These are phyloP conservation scores for Fusarium sp. DNA, from an alignment of 2,329 filamentous ascomycete species.

Conservation along the genomic window DNA sequence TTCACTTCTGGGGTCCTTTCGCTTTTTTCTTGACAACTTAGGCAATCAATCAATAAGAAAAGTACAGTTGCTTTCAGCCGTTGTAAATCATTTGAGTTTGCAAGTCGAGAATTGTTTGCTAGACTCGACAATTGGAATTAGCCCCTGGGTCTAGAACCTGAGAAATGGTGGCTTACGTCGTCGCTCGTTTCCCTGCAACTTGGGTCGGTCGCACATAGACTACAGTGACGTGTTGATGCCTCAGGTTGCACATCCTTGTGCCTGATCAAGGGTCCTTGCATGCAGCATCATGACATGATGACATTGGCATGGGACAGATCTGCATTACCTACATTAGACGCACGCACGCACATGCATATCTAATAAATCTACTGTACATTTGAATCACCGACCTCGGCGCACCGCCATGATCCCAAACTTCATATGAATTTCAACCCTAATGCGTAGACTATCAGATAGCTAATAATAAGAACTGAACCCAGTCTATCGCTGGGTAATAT, in stretches of 20 bases:
- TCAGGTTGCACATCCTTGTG: slow-evolving; percentile 7
- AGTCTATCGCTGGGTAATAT: background rate
- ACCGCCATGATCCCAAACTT: background rate
- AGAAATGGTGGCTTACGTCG: slow-evolving; percentile 32
- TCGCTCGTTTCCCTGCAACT: slow-evolving; percentile 11
- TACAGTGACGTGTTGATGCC: slow-evolving; percentile 8
- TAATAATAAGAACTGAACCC: background rate
- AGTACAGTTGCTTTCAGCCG: background rate
- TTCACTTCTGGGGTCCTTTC: slow-evolving; percentile 14
- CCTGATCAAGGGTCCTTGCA: slow-evolving; percentile 15
- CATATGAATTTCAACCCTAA: background rate
- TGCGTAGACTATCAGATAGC: background rate
- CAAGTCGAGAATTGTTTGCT: background rate
- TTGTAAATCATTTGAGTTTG: background rate
- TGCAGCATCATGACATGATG: background rate
- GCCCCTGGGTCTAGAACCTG: slow-evolving; percentile 5
- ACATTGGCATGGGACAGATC: background rate
- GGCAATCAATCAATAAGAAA: background rate
- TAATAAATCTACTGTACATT: background rate
- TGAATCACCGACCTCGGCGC: background rate
- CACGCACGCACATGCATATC: background rate
- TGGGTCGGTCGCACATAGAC: background rate
- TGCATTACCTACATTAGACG: background rate
- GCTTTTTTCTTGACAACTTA: background rate
- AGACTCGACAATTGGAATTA: background rate